Evolutionary conservation across 495 filamentous ascomycete genomes (phyloP), one percentile per base, ranked within the genome.

Genomic region (Aspergillus nanangensis): DNA sequence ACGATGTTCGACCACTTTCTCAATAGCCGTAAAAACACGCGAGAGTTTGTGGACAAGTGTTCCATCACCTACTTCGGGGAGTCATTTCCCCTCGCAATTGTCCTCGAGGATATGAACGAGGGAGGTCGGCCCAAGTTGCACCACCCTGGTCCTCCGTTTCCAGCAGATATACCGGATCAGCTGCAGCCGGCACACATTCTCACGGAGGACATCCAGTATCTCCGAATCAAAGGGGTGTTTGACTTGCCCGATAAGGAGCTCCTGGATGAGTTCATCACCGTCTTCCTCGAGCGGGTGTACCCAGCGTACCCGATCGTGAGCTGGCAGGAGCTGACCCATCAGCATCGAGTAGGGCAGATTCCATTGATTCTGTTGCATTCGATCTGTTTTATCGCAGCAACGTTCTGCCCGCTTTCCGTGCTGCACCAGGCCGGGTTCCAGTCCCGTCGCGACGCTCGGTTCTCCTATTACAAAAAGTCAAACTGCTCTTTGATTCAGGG

Each of bases 401-500:
- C 38, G 3, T 27, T 41, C 38, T 3, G 3, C 18, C 20, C 38
- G 3, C 38, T 4, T 3, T 25, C 38, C 4, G 19, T 41, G 3
- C 18, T 41, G 7, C 13, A 14, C 18, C 38, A 9, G 10, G 3
- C n/a, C 2, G 38, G 38, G 10, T 41, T 41, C 5, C 8, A 3
- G 5, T 41, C 38, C 4, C 38, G 23, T 7, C 38, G n/a, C 11
- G 23, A 41, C 19, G 38, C 23, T 14, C 23, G 38, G 5, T 41
- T 14, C 2, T 41, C 18, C 8, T 41, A 4, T 17, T 41, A 41
- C 21, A 23, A 7, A 5, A 41, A 41, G 23, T 14, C 5, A 41
- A 41, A n/a, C 19, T 23, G 5, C 38, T 41, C 10, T 41, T 87
- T 57, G 84, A 87, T 51, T 81, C 82, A 47, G 84, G 87, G 49